These are phyloP conservation scores for Nemania sp. DNA, from an alignment of 2,329 filamentous ascomycete genomes.

Conservation along the genomic window DNA sequence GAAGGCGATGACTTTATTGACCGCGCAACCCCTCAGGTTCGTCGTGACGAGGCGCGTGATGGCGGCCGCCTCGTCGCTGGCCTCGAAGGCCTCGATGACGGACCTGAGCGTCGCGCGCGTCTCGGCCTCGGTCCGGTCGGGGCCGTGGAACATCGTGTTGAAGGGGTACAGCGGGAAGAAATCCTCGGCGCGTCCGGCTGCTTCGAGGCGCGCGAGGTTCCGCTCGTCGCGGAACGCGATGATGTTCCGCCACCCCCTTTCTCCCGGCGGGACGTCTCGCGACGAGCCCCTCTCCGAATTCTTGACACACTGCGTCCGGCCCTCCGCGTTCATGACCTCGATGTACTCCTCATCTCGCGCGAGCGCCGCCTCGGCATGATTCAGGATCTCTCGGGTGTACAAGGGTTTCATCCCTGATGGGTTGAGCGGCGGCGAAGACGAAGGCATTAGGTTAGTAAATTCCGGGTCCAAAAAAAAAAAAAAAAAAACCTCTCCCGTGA, in stretches of 20 bases:
- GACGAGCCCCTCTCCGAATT: neutral
- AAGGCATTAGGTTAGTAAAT: too few relatives aligned
- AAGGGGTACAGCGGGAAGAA: neutral
- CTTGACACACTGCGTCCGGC: neutral
- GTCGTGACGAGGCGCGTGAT: neutral
- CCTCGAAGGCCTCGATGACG: neutral
- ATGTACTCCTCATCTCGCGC: conserved; percentile 3
- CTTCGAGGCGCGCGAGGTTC: neutral
- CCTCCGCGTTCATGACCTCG: neutral
- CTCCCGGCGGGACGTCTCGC: neutral
- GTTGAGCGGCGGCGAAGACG: neutral
- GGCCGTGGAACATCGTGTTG: neutral
- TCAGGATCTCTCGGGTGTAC: neutral
- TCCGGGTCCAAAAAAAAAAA: too few relatives aligned
- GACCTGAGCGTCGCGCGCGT: neutral
- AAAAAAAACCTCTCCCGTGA: too few relatives aligned
- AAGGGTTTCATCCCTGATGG: neutral
- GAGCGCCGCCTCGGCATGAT: conserved; percentile 19
- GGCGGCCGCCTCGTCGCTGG: neutral
- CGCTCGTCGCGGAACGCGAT: neutral
- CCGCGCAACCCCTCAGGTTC: neutral
- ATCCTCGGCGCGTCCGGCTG: neutral
- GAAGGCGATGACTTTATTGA: conserved; percentile 29
- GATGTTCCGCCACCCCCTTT: neutral
- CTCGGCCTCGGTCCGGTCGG: neutral